These are phyloP conservation scores for Penicillium coffeae DNA, from an alignment of 495 filamentous ascomycete species.

Conservation along the genomic window DNA sequence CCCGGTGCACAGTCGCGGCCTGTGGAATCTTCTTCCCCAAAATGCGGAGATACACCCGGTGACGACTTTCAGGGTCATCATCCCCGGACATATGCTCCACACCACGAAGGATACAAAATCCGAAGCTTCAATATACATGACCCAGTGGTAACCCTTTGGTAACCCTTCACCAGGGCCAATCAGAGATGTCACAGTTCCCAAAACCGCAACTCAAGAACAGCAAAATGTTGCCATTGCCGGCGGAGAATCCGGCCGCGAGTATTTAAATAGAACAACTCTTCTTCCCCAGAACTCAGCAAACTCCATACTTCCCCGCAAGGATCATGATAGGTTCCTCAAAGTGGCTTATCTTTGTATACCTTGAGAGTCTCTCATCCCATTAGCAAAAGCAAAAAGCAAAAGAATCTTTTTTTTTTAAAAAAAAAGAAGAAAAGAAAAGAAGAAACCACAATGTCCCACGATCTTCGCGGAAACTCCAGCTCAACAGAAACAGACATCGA, in stretches of 20 bases:
- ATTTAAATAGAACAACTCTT: not conserved
- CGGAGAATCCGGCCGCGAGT: not conserved
- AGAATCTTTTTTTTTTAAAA: too few species aligned
- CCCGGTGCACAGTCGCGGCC: conserved; percentile 18
- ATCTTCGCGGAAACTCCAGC: conserved; percentile 8
- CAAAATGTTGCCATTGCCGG: not conserved
- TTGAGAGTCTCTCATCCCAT: not conserved
- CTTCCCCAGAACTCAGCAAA: not conserved
- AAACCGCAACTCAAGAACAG: not conserved
- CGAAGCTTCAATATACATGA: conserved; percentile 11
- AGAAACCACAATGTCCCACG: conserved; percentile 12
- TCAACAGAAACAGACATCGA: conserved; percentile 13
- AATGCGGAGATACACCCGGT: conserved; percentile 14
- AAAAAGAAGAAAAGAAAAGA: too few species aligned
- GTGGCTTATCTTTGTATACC: conserved; percentile 3
- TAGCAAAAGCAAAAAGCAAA: conserved; percentile 21
- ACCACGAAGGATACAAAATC: conserved; percentile 10
- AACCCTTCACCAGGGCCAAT: not conserved
- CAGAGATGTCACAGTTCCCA: not conserved
- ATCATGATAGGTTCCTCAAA: conserved; percentile 1
- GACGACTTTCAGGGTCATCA: conserved; percentile 17
- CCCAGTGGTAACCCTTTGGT: conserved; percentile 16
- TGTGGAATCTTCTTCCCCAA: conserved; percentile 6
- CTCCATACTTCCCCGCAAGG: not conserved
- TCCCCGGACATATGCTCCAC: conserved; percentile 28